Evolutionary conservation across 495 filamentous ascomycete species (phyloP).

Genomic region (Trypethelium eluteriae): DNA sequence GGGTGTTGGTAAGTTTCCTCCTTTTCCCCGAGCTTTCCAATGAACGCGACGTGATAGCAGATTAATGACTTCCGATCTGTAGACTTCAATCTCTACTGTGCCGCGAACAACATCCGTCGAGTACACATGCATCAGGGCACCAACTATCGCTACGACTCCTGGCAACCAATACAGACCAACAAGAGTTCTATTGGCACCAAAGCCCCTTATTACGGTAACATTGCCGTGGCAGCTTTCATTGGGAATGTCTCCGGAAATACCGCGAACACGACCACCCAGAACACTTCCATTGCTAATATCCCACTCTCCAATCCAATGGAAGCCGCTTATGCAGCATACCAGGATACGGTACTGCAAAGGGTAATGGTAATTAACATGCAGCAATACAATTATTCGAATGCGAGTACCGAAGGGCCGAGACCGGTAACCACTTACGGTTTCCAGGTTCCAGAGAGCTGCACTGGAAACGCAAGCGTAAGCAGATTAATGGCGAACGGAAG

Average conservation of each 20-base stretch:
- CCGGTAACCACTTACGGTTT: conserved; percentile 43
- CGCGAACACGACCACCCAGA: conserved; percentile 12
- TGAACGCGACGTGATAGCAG: neutral
- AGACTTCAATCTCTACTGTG: conserved; percentile 57
- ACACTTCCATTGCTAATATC: conserved; percentile 39
- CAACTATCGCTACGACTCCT: conserved; percentile 51
- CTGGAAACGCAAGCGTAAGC: conserved; percentile 37
- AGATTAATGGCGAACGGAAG: conserved; percentile 52
- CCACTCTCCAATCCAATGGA: conserved; percentile 41
- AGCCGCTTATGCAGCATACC: conserved; percentile 55
- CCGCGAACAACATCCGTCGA: conserved; percentile 49
- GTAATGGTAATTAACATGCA: conserved; percentile 54
- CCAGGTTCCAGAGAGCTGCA: conserved; percentile 28
- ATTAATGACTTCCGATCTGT: neutral
- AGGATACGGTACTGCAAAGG: conserved; percentile 38
- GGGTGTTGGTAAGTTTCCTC: conserved; percentile 37
- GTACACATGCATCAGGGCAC: conserved; percentile 63
- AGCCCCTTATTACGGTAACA: conserved; percentile 59
- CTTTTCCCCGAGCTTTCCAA: neutral
- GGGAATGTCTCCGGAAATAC: conserved; percentile 31
- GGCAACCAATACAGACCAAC: conserved; percentile 53
- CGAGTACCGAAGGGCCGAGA: conserved; percentile 27
- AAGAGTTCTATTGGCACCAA: conserved; percentile 52
- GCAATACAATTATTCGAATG: conserved; percentile 50
- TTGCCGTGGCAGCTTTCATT: conserved; percentile 52